phyloP scores from a whole-genome alignment of 1,284 basidiomycete species.

The Meira nashicola region DNA sequence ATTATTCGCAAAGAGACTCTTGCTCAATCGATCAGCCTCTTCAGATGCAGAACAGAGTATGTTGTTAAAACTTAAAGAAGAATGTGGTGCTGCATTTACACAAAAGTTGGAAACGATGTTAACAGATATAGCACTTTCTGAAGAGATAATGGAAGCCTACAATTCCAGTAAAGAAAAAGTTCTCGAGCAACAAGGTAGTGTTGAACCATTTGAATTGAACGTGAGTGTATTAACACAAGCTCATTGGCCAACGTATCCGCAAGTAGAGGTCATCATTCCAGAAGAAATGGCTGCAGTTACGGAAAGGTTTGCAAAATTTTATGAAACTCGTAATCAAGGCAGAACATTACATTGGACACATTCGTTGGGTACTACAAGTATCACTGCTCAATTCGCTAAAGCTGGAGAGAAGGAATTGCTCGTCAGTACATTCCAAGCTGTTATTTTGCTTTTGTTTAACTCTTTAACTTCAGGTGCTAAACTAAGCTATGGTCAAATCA shows the following conservation, averaged over 20 bases:
- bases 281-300: slow-evolving; percentile 20
- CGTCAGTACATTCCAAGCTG: slow-evolving; percentile 82
- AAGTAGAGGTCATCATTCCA: slow-evolving; percentile 30
- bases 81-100: slow-evolving; percentile 78
- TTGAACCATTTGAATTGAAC: slow-evolving; percentile 54
- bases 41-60: slow-evolving; percentile 86
- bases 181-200: slow-evolving; percentile 17
- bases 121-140: slow-evolving; percentile 71
- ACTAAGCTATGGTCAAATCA: slow-evolving; percentile 68
- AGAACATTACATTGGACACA: slow-evolving; percentile 50
- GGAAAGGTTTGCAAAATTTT: slow-evolving; percentile 39
- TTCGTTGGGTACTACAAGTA: slow-evolving; percentile 39
- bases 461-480: slow-evolving; percentile 52
- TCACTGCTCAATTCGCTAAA: slow-evolving; percentile 51
- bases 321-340: slow-evolving; percentile 42
- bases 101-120: slow-evolving; percentile 86
- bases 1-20: slow-evolving; percentile 77
- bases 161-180: slow-evolving; percentile 52
- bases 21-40: slow-evolving; percentile 79
- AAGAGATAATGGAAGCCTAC: slow-evolving; percentile 63
- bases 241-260: slow-evolving; percentile 58
- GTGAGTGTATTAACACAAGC: slow-evolving; percentile 60
- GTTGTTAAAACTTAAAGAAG: slow-evolving; percentile 84
- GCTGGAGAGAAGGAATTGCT: slow-evolving; percentile 76
- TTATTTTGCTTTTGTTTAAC: slow-evolving; percentile 88